Base-by-base conservation (phyloP, 2,329 filamentous ascomycete genomes). In the Ceratocystiopsis minuta region DNA sequence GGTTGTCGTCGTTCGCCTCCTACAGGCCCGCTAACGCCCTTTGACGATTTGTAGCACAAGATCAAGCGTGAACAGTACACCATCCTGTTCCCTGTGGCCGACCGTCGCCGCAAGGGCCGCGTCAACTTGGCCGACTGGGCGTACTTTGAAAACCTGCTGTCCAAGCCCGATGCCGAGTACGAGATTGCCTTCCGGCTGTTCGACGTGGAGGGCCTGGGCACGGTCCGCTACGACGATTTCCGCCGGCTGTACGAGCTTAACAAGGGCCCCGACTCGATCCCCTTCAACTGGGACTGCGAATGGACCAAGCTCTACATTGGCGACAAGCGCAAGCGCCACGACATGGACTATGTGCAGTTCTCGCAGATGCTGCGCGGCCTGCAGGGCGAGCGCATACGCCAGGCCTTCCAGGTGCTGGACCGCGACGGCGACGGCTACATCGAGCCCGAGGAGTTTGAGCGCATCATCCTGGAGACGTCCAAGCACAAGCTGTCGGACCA, bases 151-250 rank as follows among this genome's bases (percentile, higher is more conserved):
- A 92, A 93, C 65, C 73, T 98, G 48, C 77, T 98, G 45, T 70
- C 72, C 51, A 96, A 95, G 64, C 82, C 90, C 47, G 90, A 96
- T 56, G 90, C 90, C 59, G 90, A 98, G 65, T 98, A 98, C 64
- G 87, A 96, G 61, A 94, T 98, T 53, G 88, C 90, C 15, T 98
- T 96, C 65, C 83, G 90, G 53, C 72, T 98, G 43, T 98, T 98
- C 62, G 88, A 96, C 56, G 71, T 84, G 52, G 78, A 88, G 40
- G 75, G 82, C 47, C 81, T 76, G 16, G 90, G 90, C 46, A 72
- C 72, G 39, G 85, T 98, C 55, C 88, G 87, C 58, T 94, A 88
- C 56, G 81, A 93, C 34, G 76, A 86, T 53, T 87, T 98, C 63
- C 77, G 84, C 55, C 71, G 75, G 45, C 66, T 88, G 45, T 95